Conservation (phyloP, 352 stramenopile genomes). For the Stephanocyclus meneghinianus region DNA sequence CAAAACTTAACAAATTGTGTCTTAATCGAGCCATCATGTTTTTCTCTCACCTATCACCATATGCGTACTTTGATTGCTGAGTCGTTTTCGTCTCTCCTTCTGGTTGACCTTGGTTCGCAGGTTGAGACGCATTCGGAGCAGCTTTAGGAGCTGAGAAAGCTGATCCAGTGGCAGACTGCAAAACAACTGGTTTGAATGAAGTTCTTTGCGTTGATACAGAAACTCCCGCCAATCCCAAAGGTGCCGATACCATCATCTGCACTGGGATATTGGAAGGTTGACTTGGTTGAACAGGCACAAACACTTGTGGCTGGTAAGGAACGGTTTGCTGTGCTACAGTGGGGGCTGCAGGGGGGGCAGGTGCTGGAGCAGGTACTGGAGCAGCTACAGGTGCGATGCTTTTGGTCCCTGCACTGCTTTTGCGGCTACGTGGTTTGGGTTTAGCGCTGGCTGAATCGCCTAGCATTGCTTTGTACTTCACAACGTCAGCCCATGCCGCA, state of each 20-base stretch:
- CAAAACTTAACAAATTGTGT: not conserved
- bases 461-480: conserved; percentile 3
- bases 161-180: not conserved
- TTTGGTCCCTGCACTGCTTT: conserved; percentile 1
- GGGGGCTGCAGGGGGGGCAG: not conserved
- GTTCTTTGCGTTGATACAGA: not conserved
- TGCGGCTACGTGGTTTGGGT: conserved; percentile 14
- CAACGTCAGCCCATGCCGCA: conserved; percentile 3
- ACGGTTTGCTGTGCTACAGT: not conserved
- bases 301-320: not conserved
- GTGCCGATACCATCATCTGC: conserved; percentile 5
- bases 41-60: conserved; percentile 23
- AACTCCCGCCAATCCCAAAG: not conserved
- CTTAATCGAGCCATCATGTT: not conserved
- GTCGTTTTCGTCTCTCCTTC: conserved; percentile 6
- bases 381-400: not conserved
- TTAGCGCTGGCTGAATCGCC: not conserved
- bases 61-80: conserved; percentile 18
- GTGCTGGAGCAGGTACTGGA: not conserved
- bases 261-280: conserved; percentile 4
- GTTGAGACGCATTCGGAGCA: not conserved
- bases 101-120: not conserved
- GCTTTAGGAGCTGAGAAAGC: not conserved
- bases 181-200: conserved; percentile 3
- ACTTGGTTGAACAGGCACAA: conserved; percentile 11